Evolutionary conservation across 2,329 filamentous ascomycete species (phyloP), one percentile per base, ranked within the genome.

Genomic region (Cladosporium sp.): DNA sequence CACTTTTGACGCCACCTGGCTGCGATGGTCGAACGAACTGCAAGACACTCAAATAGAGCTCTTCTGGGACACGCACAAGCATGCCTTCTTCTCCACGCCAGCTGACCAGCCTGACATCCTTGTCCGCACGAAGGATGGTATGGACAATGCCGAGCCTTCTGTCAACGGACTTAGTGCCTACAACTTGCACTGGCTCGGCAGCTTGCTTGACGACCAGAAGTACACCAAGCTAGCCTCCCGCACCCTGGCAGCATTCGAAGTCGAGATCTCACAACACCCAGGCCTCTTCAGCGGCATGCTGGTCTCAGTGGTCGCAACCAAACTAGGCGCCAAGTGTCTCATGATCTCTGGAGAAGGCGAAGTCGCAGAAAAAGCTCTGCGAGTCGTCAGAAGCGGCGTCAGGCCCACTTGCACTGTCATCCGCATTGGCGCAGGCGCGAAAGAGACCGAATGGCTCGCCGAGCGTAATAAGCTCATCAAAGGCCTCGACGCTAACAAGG

Each of bases 101-200:
- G 75, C 78, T 12, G 74, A 81, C 42, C 85, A 87, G 9, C 78
- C 85, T 0, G 85, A 92, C 67, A 82, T 88, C 28, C 87, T 97
- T 60, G 84, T 97, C 61, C 88, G 93, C 22, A 83, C 97, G 51
- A 99, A 99, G 75, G 91, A 95, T 63, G 94, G 92, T 64, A 97
- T 97, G 83, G 94, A 99, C 73, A 90, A 90, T 5, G 88, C 91
- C 1, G 88, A 94, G 61, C 94, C 94, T 0, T 94, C 91, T 0
- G 88, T 90, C 54, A 99, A 99, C 70, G 91, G 90, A 39, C 84
- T 93, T 5, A 88, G 89, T n/a, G 89, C 90, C 0, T 82, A 84
- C 15, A 97, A 97, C 70, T 78, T 97, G n/a, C 89, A 94, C 75
- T 86, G 90, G 0, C 83, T 97, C 3, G 85, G 85, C 12, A 82